Base-by-base conservation (phyloP, 495 filamentous ascomycete genomes). In the Cercophora scortea region DNA sequence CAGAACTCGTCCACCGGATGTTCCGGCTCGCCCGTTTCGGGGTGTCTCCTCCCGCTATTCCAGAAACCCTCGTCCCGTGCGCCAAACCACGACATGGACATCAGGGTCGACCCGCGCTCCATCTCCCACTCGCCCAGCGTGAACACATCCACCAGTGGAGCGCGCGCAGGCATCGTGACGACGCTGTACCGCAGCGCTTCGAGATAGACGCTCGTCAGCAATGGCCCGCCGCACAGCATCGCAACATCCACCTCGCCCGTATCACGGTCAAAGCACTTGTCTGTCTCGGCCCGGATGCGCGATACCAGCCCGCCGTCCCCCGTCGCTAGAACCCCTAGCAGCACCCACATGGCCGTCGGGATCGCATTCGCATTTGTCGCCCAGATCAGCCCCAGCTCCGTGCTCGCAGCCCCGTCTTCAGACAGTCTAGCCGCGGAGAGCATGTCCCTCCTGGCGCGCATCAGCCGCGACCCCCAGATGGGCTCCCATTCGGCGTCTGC, bases 1-100 rank as follows among this genome's bases (percentile, higher is more conserved):
- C 70, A 74, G 55, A 68, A 72, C 1, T 48, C 36, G 16, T 69
- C 59, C 1, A 72, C 49, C 0, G 68, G 62, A 36, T 70, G 57
- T 40, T 55, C 47, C 6, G 38, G 35, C 35, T 17, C 45, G 32
- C 18, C 58, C 40, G 12, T 51, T 5, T 18, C 17, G n/a, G 19
- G 33, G 6, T 52, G 33, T 6, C 50, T 18, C 33, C 50, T 50
- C 1, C 64, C 64, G 8, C 49, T 45, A 50, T 68, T 68, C 65
- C 65, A 65, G 44, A 64, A 55, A 3, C 12, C 7, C 4, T n/a
- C 34, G 46, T 63, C 65, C 35, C 49, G 56, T 5, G 34, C 55
- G 15, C 52, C 58, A 19, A 57, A 52, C 57, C 60, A 65, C 9
- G n/a, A 44, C 41, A 52, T 60, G 8, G 53, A 50, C n/a, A 68